Conservation (phyloP, 768 basidiomycete genomes). For the Pleurotus salmoneostramineus region DNA sequence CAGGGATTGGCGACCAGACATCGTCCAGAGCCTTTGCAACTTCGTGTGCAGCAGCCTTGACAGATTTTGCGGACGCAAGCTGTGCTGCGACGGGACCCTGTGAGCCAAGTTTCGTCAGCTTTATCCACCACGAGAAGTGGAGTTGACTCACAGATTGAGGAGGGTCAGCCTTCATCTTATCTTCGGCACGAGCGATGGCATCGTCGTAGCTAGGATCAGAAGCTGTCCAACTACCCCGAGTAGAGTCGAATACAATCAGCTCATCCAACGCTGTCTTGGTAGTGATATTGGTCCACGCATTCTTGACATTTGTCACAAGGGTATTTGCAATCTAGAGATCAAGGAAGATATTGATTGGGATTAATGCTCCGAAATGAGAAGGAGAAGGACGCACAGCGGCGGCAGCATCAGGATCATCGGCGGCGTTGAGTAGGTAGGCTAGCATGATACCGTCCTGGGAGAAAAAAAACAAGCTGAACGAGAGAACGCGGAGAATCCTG, state of each 20-base stretch:
- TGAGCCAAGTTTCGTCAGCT: neutral
- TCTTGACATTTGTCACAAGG: neutral
- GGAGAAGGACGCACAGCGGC: neutral
- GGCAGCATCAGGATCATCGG: neutral
- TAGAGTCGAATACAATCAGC: neutral
- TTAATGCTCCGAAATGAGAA: neutral
- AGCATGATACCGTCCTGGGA: neutral
- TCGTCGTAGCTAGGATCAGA: neutral
- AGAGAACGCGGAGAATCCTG: neutral
- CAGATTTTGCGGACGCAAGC: neutral
- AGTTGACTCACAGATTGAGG: neutral
- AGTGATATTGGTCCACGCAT: neutral
- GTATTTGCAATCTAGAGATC: neutral
- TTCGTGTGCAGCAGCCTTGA: slow-evolving; percentile 2
- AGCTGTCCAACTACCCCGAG: neutral
- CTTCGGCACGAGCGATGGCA: slow-evolving; percentile 2
- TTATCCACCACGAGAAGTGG: neutral
- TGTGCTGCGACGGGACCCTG: neutral
- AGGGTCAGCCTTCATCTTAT: neutral
- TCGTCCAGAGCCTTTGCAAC: neutral
- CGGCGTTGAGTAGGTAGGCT: neutral
- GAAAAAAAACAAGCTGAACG: neutral
- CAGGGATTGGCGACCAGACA: neutral
- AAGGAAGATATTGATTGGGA: neutral
- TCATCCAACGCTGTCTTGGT: neutral